These are phyloP conservation scores for Hypoxylon sp. DNA, from an alignment of 2,329 filamentous ascomycete species.

Conservation along the genomic window DNA sequence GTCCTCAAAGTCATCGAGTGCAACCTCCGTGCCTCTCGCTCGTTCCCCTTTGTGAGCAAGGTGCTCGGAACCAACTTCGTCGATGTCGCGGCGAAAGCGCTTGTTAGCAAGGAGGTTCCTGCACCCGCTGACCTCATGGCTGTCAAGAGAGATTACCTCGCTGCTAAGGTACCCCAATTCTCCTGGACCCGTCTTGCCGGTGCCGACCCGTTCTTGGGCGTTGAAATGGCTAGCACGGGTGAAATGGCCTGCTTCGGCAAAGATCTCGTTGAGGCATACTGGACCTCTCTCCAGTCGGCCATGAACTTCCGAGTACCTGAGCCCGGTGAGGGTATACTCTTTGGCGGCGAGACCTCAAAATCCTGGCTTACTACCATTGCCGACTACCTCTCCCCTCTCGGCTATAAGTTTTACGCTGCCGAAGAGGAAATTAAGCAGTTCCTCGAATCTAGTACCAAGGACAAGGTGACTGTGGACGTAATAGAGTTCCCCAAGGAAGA, in stretches of 20 bases:
- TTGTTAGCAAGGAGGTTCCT: constrained; percentile 85
- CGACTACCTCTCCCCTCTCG: constrained; percentile 85
- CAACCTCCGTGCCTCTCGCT: constrained; percentile 95
- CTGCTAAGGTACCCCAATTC: constrained; percentile 98
- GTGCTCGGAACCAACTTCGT: constrained; percentile 97
- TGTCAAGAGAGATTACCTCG: constrained; percentile 87
- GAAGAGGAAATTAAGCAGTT: constrained; percentile 82
- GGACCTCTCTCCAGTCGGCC: constrained; percentile 92
- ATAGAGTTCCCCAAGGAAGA: constrained; percentile 97
- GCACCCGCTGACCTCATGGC: constrained; percentile 88
- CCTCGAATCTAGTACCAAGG: constrained; percentile 76
- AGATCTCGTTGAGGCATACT: constrained; percentile 95
- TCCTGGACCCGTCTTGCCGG: constrained; percentile 98
- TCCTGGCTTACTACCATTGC: constrained; percentile 79
- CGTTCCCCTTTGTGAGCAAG: constrained; percentile 98
- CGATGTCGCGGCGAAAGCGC: constrained; percentile 90
- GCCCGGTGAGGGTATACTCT: constrained; percentile 92
- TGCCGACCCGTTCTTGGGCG: constrained; percentile 95
- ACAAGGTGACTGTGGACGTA: constrained; percentile 77
- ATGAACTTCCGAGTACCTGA: constrained; percentile 99
- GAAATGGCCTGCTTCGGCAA: constrained; percentile 99
- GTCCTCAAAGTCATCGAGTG: constrained; percentile 96
- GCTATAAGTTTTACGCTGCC: constrained; percentile 93
- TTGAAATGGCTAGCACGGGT: constrained; percentile 96
- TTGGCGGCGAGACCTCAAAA: constrained; percentile 83